Conservation (phyloP, 129 eudicot species). For the Dittrichia graveolens region DNA sequence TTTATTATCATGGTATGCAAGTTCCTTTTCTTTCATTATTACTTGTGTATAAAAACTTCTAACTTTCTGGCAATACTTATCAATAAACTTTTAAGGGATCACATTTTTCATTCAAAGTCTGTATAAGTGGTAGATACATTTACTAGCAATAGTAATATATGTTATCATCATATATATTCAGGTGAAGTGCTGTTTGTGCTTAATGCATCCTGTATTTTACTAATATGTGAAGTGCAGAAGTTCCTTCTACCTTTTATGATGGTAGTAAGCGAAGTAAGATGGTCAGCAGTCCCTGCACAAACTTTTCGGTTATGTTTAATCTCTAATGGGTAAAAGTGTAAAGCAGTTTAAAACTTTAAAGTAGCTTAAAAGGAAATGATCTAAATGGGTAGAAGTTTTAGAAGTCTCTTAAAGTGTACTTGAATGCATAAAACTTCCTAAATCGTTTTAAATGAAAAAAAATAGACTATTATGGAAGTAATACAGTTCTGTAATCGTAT, state of each 20-base stretch:
- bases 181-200: no score
- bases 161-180: no score
- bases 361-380: not conserved
- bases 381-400: not conserved
- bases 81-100: slow-evolving; percentile 16
- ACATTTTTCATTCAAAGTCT: slow-evolving; percentile 16
- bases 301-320: not conserved
- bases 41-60: slow-evolving; percentile 21
- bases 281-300: no score
- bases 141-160: not conserved
- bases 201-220: no score
- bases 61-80: slow-evolving; percentile 7
- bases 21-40: slow-evolving; percentile 8
- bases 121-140: slow-evolving; percentile 15
- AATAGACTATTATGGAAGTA: not conserved
- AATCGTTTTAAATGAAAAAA: not conserved
- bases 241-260: no score
- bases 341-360: no score
- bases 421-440: not conserved
- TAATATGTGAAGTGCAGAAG: no score
- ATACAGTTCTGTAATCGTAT: not conserved
- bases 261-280: no score
- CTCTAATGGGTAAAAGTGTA: not conserved
- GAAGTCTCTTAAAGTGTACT: not conserved
- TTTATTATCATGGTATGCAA: slow-evolving; percentile 80